These are phyloP conservation scores for Tolypocladium paradoxum DNA, from an alignment of 2,329 filamentous ascomycete species.

Conservation along the genomic window DNA sequence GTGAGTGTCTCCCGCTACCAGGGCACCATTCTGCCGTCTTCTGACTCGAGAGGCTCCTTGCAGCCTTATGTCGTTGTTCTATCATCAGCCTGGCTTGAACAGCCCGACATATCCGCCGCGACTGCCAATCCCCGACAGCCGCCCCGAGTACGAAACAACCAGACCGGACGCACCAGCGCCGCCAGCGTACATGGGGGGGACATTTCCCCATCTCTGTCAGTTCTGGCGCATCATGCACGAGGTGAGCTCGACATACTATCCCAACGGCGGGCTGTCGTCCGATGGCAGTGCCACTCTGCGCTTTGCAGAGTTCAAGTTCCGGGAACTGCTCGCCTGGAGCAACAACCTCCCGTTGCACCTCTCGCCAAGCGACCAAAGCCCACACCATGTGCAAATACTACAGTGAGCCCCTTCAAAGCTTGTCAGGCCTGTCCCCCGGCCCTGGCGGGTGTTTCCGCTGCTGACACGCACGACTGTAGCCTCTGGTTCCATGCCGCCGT, in stretches of 20 bases:
- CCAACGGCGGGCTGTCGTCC: slow-evolving; percentile 4
- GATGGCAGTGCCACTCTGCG: slow-evolving; percentile 4
- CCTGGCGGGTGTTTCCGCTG: no score
- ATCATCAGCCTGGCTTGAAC: slow-evolving; percentile 18
- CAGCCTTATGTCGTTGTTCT: slow-evolving; percentile 21
- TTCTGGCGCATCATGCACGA: slow-evolving; percentile 21
- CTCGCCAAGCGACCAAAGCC: slow-evolving; percentile 6
- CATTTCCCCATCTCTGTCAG: slow-evolving; percentile 18
- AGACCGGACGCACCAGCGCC: neutral
- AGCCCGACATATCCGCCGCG: slow-evolving; percentile 9
- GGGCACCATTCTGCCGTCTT: neutral
- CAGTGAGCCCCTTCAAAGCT: slow-evolving; percentile 3
- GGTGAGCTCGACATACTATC: slow-evolving; percentile 15
- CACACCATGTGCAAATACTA: slow-evolving; percentile 17
- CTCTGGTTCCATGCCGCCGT: slow-evolving; percentile 12
- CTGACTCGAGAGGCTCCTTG: neutral
- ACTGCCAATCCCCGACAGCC: slow-evolving; percentile 3
- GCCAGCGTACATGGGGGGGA: slow-evolving; percentile 10
- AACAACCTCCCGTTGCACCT: slow-evolving; percentile 13
- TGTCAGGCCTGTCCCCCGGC: neutral
- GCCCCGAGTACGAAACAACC: neutral
- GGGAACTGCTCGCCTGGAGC: slow-evolving; percentile 21
- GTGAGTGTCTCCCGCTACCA: slow-evolving; percentile 9
- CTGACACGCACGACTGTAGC: slow-evolving; percentile 1
- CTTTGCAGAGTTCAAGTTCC: slow-evolving; percentile 20